Evolutionary conservation across 2,329 filamentous ascomycete genomes (phyloP), one percentile per base, ranked within the genome.

Genomic region (Onygenales sp.): DNA sequence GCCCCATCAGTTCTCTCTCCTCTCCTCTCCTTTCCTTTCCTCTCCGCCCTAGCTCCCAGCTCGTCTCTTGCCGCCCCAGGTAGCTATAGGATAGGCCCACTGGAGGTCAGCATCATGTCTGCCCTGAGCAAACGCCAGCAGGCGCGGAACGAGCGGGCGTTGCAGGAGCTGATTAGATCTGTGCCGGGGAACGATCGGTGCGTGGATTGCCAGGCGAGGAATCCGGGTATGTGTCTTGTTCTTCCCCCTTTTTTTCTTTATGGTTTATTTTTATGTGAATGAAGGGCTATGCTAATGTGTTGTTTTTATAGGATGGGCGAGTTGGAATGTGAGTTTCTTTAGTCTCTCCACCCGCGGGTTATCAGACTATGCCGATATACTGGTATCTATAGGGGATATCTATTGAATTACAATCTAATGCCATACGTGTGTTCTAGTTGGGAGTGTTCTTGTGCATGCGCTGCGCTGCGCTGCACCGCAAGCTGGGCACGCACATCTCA

Each of bases 401-500:
- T 36, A 27, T 48, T 27, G 21, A 27, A 3, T 27, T 27, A 27
- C 21, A 52, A 21, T 55, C 45, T 55, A 39, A 55, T 56, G 51
- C 40, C 44, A 37, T 27, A 11, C 11, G n/a, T 40, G 39, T 9
- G 43, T 48, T 49, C 49, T 66, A 96, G 88, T 76, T 98, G 72
- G 93, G 93, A 56, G 83, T 97, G 59, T 98, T 98, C 69, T 78
- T 98, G 49, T 98, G 93, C 74, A 94, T 98, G 87, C 88, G 93
- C 68, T 98, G 93, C 77, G 93, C 91, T 52, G 82, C 90, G 52
- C 81, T 97, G 65, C 93, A 98, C 75, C 88, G 93, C 66, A 97
- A 97, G 73, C 78, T 98, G 65, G 93, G 93, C 57, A 97, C 93
- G 42, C 93, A 98, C 71, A 89, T 98, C 58, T 96, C 91, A 60